These are phyloP conservation scores for Monosporascus sp. DNA, from an alignment of 2,329 filamentous ascomycete genomes.

Conservation along the genomic window DNA sequence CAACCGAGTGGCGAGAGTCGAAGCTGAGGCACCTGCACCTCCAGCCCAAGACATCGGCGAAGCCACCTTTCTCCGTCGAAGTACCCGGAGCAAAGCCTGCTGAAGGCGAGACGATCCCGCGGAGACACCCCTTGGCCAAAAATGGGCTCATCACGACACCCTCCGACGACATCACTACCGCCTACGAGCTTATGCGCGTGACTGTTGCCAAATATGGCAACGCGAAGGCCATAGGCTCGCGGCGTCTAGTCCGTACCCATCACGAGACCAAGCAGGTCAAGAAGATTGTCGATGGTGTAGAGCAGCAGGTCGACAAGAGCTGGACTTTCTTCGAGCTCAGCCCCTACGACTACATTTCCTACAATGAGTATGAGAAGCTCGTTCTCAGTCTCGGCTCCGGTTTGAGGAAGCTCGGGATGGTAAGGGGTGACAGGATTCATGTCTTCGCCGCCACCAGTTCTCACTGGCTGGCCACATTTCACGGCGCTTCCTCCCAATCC, in stretches of 20 bases:
- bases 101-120: conserved; percentile 69
- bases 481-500: conserved; percentile 62
- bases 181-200: conserved; percentile 68
- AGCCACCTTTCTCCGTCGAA: conserved; percentile 63
- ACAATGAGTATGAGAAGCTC: conserved; percentile 70
- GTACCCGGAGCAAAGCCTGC: conserved; percentile 56
- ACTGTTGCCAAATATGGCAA: conserved; percentile 62
- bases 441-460: conserved; percentile 70
- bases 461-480: conserved; percentile 46
- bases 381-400: conserved; percentile 63
- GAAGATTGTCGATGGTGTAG: conserved; percentile 76
- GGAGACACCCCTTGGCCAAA: conserved; percentile 57
- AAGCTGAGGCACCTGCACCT: conserved; percentile 23
- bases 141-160: conserved; percentile 58
- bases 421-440: conserved; percentile 65
- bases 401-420: conserved; percentile 66
- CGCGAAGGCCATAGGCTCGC: conserved; percentile 60
- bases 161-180: conserved; percentile 60
- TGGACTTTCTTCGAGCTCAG: conserved; percentile 87
- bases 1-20: conserved; percentile 24
- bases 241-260: conserved; percentile 70
- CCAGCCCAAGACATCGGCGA: conserved; percentile 46
- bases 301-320: conserved; percentile 76
- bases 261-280: conserved; percentile 84
- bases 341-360: conserved; percentile 70